Evolutionary conservation across 768 basidiomycete species (phyloP).

Genomic region (Asterophora lycoperdoides): DNA sequence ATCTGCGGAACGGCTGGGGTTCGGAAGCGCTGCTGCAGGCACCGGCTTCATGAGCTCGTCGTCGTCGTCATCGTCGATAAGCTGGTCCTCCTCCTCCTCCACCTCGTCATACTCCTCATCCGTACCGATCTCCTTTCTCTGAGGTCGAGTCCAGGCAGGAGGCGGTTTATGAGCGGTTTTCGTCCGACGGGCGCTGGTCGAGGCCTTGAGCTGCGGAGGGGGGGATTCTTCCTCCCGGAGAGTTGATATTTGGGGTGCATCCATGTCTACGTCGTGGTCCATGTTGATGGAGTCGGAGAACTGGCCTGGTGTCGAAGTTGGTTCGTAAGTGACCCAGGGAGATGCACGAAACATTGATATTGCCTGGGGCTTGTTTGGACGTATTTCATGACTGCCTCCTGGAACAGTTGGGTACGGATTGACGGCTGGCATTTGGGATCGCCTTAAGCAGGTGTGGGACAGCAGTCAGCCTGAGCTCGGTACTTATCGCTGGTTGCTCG

Average conservation of each 20-base stretch:
- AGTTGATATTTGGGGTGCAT: conserved; percentile 79
- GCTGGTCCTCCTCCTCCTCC: conserved; percentile 74
- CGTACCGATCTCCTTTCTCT: conserved; percentile 21
- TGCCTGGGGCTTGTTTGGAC: conserved; percentile 31
- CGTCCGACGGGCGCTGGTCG: conserved; percentile 23
- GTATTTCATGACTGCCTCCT: conserved; percentile 27
- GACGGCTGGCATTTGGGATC: conserved; percentile 13
- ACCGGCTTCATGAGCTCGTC: conserved; percentile 29
- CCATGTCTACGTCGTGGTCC: conserved; percentile 60
- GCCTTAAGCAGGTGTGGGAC: neutral
- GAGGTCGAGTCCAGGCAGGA: conserved; percentile 18
- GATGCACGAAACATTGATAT: conserved; percentile 57
- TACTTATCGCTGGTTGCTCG: neutral
- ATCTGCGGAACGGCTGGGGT: conserved; percentile 28
- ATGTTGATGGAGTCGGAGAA: conserved; percentile 27
- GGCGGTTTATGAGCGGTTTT: conserved; percentile 14
- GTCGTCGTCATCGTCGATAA: conserved; percentile 72
- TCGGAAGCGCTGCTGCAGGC: conserved; percentile 24
- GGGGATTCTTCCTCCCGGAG: conserved; percentile 70
- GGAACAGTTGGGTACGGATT: conserved; percentile 17
- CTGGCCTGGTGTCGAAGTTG: conserved; percentile 25
- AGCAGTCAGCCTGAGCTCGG: neutral
- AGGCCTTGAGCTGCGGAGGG: conserved; percentile 41
- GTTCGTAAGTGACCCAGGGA: conserved; percentile 59
- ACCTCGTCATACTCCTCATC: conserved; percentile 61